Percentiles rank a stretch among this genome's conserved stretches.
Conservation (phyloP, 2,329 filamentous ascomycete genomes). For the Chaetomiaceae sp. region DNA sequence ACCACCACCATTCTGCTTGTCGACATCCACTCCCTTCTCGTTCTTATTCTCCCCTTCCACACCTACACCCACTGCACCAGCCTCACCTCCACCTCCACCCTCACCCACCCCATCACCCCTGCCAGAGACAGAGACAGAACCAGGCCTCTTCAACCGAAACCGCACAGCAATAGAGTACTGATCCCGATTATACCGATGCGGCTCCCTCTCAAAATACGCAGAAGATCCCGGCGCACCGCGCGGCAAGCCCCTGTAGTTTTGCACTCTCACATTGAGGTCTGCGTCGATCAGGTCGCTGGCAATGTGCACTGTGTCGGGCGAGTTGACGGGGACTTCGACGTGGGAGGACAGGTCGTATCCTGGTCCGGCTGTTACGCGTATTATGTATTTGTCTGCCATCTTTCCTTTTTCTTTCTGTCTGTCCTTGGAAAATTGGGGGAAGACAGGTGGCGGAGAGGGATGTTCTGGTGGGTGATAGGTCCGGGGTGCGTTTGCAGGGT, state of each 20-base stretch:
- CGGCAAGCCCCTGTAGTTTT: slow-evolving; percentile 66
- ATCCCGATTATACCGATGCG: slow-evolving; percentile 63
- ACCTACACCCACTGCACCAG: slow-evolving; percentile 13
- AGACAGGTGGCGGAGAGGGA: too few species aligned
- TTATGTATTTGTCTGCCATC: slow-evolving; percentile 69
- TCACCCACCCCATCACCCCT: slow-evolving; percentile 18
- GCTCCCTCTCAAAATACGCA: slow-evolving; percentile 69
- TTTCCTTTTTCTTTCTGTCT: background rate
- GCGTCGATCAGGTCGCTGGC: slow-evolving; percentile 60
- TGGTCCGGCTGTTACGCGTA: slow-evolving; percentile 77
- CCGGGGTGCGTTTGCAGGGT: too few species aligned
- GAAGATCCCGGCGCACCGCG: slow-evolving; percentile 62
- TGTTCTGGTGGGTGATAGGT: too few species aligned
- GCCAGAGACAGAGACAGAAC: background rate
- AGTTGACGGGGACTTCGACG: slow-evolving; percentile 71
- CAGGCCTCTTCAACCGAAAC: slow-evolving; percentile 62
- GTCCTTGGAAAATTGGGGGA: too few species aligned
- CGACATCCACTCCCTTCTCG: too few species aligned
- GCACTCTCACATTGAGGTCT: slow-evolving; percentile 70
- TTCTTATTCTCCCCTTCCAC: slow-evolving; percentile 7
- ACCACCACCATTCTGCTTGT: too few species aligned
- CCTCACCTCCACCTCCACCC: slow-evolving; percentile 19
- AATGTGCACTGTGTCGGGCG: slow-evolving; percentile 56
- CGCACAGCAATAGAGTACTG: slow-evolving; percentile 81
- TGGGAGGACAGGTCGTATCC: slow-evolving; percentile 72